Evolutionary conservation across 2,329 filamentous ascomycete genomes (phyloP).

Genomic region (Raffaelea ambrosiae): DNA sequence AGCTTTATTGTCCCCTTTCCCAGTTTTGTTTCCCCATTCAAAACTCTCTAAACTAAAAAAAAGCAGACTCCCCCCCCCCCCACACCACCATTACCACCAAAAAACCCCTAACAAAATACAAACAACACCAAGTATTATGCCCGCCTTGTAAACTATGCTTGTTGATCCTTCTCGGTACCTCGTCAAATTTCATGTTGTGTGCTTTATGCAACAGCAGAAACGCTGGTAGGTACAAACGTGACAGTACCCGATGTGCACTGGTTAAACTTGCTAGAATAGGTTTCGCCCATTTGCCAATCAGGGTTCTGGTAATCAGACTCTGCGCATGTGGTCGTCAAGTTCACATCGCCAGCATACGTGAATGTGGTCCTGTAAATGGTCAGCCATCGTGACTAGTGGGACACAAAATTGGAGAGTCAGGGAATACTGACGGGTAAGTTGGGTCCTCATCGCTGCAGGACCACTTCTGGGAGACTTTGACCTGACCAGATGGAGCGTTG

Average conservation of each 20-base stretch:
- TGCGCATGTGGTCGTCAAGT: conserved; percentile 26
- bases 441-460: conserved; percentile 31
- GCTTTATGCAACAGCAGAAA: conserved; percentile 25
- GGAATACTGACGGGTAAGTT: conserved; percentile 24
- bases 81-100: no score
- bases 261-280: conserved; percentile 27
- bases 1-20: no score
- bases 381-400: background rate
- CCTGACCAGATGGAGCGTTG: conserved; percentile 22
- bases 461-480: conserved; percentile 42
- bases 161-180: background rate
- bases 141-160: no score
- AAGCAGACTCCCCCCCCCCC: no score
- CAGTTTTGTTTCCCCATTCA: no score
- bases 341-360: conserved; percentile 21
- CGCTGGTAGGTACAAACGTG: conserved; percentile 22
- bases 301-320: conserved; percentile 25
- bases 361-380: conserved; percentile 19
- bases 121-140: no score
- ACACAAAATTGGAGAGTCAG: background rate
- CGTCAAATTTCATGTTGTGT: background rate
- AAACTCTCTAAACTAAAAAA: no score
- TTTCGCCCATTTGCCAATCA: conserved; percentile 29
- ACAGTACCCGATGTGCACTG: conserved; percentile 22
- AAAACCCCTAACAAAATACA: no score